Evolutionary conservation across 2,329 filamentous ascomycete genomes (phyloP).

Genomic region (Aspergillus quadricinctus): DNA sequence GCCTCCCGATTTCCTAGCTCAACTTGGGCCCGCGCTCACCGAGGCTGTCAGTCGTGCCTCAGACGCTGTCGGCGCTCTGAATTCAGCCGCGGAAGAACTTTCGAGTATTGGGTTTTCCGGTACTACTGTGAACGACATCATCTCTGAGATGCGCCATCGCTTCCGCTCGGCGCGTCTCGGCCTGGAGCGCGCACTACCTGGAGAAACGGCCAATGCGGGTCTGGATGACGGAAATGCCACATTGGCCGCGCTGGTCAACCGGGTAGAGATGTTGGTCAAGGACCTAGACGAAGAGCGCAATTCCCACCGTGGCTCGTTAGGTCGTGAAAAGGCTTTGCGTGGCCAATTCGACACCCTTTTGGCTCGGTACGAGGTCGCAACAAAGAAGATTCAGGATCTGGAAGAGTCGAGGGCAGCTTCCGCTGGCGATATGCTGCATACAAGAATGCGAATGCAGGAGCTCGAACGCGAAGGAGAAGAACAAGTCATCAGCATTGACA

Average conservation of each 20-base stretch:
- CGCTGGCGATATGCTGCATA: slow-evolving; percentile 43
- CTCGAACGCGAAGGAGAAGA: slow-evolving; percentile 39
- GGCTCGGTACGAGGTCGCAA: slow-evolving; percentile 33
- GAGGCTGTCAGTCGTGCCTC: slow-evolving; percentile 34
- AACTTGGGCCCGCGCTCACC: slow-evolving; percentile 34
- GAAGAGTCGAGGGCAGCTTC: slow-evolving; percentile 39
- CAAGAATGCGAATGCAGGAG: slow-evolving; percentile 40
- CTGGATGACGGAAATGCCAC: slow-evolving; percentile 38
- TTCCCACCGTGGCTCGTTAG: slow-evolving; percentile 29
- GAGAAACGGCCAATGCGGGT: slow-evolving; percentile 37
- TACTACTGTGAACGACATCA: slow-evolving; percentile 24
- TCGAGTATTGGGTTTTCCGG: slow-evolving; percentile 38
- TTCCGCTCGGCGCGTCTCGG: slow-evolving; percentile 43
- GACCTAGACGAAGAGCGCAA: slow-evolving; percentile 31
- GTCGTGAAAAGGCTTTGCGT: slow-evolving; percentile 39
- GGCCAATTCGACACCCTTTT: slow-evolving; percentile 43
- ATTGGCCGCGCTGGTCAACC: slow-evolving; percentile 37
- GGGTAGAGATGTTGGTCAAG: slow-evolving; percentile 33
- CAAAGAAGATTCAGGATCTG: slow-evolving; percentile 33
- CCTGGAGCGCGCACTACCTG: slow-evolving; percentile 41
- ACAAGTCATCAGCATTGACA: slow-evolving; percentile 39
- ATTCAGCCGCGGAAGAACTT: slow-evolving; percentile 33
- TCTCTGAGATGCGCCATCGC: slow-evolving; percentile 33
- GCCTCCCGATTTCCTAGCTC: slow-evolving; percentile 36
- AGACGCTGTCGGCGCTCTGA: slow-evolving; percentile 34